These are phyloP conservation scores for Microcyclospora pomicola DNA, from an alignment of 2,329 filamentous ascomycete genomes.

Conservation along the genomic window DNA sequence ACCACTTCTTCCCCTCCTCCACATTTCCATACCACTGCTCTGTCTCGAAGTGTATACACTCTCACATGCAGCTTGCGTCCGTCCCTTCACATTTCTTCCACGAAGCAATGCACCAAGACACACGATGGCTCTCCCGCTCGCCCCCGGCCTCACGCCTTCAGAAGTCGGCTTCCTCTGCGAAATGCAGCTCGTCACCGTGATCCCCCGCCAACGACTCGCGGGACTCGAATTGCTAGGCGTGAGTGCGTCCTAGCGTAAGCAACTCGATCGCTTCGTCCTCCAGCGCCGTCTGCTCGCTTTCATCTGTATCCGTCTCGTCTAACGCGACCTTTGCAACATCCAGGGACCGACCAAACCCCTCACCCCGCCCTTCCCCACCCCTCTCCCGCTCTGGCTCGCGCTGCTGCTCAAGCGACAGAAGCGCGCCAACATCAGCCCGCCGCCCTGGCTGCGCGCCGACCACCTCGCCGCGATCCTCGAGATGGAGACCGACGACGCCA, in stretches of 20 bases:
- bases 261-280: slow-evolving; percentile 1
- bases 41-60: no score
- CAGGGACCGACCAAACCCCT: slow-evolving; percentile 68
- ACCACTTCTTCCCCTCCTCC: no score
- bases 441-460: slow-evolving; percentile 70
- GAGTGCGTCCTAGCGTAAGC: slow-evolving; percentile 31
- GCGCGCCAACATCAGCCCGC: slow-evolving; percentile 82
- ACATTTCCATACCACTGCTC: no score
- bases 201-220: slow-evolving; percentile 82
- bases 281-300: no score
- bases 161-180: slow-evolving; percentile 93
- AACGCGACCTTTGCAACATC: slow-evolving; percentile 1
- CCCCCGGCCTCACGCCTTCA: slow-evolving; percentile 59
- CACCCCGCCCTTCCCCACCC: slow-evolving; percentile 64
- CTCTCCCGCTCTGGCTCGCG: slow-evolving; percentile 85
- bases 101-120: slow-evolving; percentile 7
- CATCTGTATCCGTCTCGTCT: no score
- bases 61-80: no score
- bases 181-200: slow-evolving; percentile 89
- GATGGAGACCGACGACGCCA: slow-evolving; percentile 56
- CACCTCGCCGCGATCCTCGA: slow-evolving; percentile 66
- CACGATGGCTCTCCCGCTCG: slow-evolving; percentile 47
- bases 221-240: slow-evolving; percentile 74
- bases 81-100: slow-evolving; percentile 1
- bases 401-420: slow-evolving; percentile 88